phyloP scores from a whole-genome alignment of 1,139 yeast species.

The Candida pseudoviswanathii region DNA sequence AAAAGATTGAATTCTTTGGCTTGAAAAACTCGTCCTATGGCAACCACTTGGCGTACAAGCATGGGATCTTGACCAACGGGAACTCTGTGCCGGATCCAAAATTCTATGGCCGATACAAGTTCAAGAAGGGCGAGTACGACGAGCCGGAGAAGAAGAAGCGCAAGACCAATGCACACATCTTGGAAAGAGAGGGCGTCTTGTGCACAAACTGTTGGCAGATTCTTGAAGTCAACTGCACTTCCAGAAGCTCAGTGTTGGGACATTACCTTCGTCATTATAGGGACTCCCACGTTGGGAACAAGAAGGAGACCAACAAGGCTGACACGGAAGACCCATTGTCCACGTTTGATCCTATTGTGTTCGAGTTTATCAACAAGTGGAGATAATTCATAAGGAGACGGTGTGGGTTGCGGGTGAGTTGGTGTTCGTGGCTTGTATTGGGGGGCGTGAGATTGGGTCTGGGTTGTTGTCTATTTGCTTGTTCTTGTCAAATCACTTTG shows the following conservation, averaged over 20 bases:
- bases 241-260: constrained; percentile 17
- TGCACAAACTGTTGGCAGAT: constrained; percentile 22
- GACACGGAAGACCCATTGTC: constrained; percentile 4
- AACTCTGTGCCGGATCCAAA: constrained; percentile 24
- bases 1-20: constrained; percentile 30
- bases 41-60: constrained; percentile 37
- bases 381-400: too few species aligned
- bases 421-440: too few species aligned
- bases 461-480: neutral
- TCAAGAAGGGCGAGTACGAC: constrained; percentile 18
- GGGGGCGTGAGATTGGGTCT: neutral
- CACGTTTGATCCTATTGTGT: constrained; percentile 12
- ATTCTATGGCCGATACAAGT: constrained; percentile 15
- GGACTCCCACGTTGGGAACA: constrained; percentile 19
- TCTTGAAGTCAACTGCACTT: constrained; percentile 21
- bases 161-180: constrained; percentile 21
- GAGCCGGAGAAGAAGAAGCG: constrained; percentile 19
- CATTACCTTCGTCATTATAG: constrained; percentile 19
- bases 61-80: constrained; percentile 37
- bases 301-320: constrained; percentile 10
- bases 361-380: constrained; percentile 15
- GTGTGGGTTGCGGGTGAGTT: too few species aligned
- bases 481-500: neutral
- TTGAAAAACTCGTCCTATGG: constrained; percentile 37
- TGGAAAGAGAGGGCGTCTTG: constrained; percentile 21